Conservation (phyloP, 2,329 filamentous ascomycete genomes). For the Basipetospora chlamydospora region DNA sequence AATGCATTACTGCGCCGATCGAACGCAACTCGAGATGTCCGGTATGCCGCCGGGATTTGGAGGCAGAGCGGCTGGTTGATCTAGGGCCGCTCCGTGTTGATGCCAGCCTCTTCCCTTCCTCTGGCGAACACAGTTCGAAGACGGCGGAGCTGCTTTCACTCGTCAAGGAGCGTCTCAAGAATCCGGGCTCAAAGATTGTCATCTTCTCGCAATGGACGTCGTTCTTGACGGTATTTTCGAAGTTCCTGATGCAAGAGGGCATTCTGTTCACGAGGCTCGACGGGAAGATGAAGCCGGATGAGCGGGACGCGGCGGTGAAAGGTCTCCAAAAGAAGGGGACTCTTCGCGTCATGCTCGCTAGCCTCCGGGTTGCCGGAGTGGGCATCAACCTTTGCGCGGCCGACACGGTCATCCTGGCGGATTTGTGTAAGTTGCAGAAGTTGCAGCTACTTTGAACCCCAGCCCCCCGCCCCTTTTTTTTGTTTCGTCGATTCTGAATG, state of each 20-base stretch:
- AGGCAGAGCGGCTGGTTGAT: constrained; percentile 30
- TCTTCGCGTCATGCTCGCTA: constrained; percentile 67
- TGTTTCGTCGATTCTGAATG: background rate
- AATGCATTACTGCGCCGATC: constrained; percentile 63
- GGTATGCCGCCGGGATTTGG: constrained; percentile 61
- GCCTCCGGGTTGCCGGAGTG: constrained; percentile 68
- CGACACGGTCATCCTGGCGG: constrained; percentile 69
- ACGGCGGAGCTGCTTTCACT: constrained; percentile 67
- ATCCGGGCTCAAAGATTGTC: constrained; percentile 52
- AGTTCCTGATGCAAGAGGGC: constrained; percentile 44
- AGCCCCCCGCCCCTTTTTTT: background rate
- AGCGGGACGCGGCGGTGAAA: constrained; percentile 58
- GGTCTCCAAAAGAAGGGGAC: constrained; percentile 51
- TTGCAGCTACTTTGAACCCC: no score
- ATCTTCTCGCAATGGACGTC: constrained; percentile 68
- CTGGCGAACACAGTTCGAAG: constrained; percentile 65
- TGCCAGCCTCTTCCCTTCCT: constrained; percentile 29
- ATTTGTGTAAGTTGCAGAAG: constrained; percentile 48
- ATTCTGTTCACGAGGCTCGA: constrained; percentile 61
- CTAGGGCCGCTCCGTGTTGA: constrained; percentile 51
- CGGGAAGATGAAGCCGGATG: constrained; percentile 57
- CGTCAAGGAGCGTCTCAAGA: constrained; percentile 51
- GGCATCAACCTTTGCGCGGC: constrained; percentile 77
- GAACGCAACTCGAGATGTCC: constrained; percentile 68
- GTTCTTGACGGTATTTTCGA: constrained; percentile 58